A percentile compares a stretch with the other conserved stretches of the same genome.
These are phyloP conservation scores for Neobulgaria alba DNA, from an alignment of 2,329 filamentous ascomycete genomes.

Conservation along the genomic window DNA sequence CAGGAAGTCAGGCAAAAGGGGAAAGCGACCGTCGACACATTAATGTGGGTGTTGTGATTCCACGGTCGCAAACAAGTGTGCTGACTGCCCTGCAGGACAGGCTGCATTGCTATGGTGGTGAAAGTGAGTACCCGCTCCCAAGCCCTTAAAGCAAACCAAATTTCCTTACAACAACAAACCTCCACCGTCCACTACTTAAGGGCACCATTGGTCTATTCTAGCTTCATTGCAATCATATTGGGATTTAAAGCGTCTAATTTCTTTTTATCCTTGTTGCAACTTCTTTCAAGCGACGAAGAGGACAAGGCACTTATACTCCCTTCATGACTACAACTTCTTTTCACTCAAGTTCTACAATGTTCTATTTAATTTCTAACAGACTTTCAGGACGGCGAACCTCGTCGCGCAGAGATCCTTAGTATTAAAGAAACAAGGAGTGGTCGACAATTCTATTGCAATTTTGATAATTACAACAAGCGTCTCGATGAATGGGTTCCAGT, in stretches of 20 bases:
- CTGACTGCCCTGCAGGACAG: conserved; percentile 23
- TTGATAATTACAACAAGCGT: conserved; percentile 29
- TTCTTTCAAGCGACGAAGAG: no score
- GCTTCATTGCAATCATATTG: no score
- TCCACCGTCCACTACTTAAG: no score
- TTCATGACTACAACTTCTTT: no score
- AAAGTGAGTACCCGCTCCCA: conserved; percentile 21
- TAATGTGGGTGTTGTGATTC: conserved; percentile 49
- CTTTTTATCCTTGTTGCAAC: no score
- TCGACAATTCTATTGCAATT: conserved; percentile 37
- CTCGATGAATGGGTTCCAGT: conserved; percentile 74
- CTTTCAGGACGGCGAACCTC: conserved; percentile 65
- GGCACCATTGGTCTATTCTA: no score
- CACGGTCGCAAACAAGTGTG: conserved; percentile 7
- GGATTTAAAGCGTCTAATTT: no score
- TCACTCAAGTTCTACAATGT: no score
- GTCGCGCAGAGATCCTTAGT: conserved; percentile 93
- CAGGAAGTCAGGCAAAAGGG: conserved; percentile 60
- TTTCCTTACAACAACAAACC: no score
- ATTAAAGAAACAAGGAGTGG: conserved; percentile 85
- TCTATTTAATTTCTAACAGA: not conserved
- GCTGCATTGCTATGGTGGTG: conserved; percentile 30
- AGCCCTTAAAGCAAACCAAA: not conserved
- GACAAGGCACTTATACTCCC: no score
- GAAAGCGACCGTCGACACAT: conserved; percentile 73